Evolutionary conservation across 2,329 filamentous ascomycete species (phyloP).

Genomic region (Lecanosticta acicola): DNA sequence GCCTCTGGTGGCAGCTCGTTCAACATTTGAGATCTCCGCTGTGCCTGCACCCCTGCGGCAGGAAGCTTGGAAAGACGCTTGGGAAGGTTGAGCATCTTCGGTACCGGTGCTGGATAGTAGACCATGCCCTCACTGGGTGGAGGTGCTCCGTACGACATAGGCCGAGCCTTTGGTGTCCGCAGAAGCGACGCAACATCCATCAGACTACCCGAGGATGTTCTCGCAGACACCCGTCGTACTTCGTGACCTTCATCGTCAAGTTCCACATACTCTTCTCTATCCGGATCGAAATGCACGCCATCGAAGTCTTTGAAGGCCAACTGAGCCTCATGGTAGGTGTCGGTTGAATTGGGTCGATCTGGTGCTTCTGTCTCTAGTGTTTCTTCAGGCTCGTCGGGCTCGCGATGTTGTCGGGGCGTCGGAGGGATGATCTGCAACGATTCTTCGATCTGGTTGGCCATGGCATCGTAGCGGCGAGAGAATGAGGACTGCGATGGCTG

Average conservation of each 20-base stretch:
- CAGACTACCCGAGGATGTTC: constrained; percentile 27
- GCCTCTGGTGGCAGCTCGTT: constrained; percentile 45
- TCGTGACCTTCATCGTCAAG: constrained; percentile 32
- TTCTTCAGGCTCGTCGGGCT: constrained; percentile 11
- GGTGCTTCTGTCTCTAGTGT: constrained; percentile 15
- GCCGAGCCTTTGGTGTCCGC: constrained; percentile 31
- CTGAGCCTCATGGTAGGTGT: constrained; percentile 61
- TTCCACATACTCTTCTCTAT: constrained; percentile 35
- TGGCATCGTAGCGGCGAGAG: constrained; percentile 26
- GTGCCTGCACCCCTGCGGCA: constrained; percentile 58
- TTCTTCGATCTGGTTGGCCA: constrained; percentile 29
- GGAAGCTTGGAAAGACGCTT: constrained; percentile 75
- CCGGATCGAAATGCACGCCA: constrained; percentile 66
- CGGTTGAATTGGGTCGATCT: constrained; percentile 48
- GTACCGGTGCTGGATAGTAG: constrained; percentile 91
- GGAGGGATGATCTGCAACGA: constrained; percentile 24
- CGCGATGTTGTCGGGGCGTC: constrained; percentile 22
- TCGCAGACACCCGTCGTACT: constrained; percentile 28
- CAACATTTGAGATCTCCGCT: constrained; percentile 68
- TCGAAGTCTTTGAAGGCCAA: constrained; percentile 75
- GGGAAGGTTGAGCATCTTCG: constrained; percentile 86
- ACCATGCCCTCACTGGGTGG: constrained; percentile 74
- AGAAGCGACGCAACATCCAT: constrained; percentile 27
- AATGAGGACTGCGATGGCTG: constrained; percentile 25
- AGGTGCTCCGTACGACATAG: constrained; percentile 55